Evolutionary conservation across 116 monocot genomes (phyloP).

Genomic region (Posidonia oceanica): DNA sequence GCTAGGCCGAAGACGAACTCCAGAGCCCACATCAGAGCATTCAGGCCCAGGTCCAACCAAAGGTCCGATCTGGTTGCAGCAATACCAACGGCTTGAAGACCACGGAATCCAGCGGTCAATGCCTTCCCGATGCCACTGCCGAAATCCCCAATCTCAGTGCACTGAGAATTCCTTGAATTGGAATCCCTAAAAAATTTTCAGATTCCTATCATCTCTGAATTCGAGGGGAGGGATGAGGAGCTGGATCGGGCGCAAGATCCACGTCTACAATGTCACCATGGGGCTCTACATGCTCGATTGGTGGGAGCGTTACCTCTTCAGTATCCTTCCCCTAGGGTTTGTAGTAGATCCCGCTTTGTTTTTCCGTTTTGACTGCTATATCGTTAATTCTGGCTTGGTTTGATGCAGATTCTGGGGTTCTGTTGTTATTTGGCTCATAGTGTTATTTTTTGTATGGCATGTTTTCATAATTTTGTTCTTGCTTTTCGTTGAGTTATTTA

Average conservation of each 20-base stretch:
- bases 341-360: neutral
- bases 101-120: too few relatives aligned
- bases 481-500: too few relatives aligned
- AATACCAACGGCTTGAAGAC: too few relatives aligned
- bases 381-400: neutral
- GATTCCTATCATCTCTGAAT: neutral
- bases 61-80: too few relatives aligned
- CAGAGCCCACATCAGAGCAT: too few relatives aligned
- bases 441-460: neutral
- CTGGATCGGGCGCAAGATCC: slow-evolving; percentile 21
- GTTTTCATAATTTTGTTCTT: neutral
- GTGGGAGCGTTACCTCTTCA: slow-evolving; percentile 25
- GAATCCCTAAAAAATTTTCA: neutral
- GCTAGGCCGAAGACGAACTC: too few relatives aligned
- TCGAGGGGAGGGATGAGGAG: slow-evolving; percentile 11
- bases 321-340: slow-evolving; percentile 15
- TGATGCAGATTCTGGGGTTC: neutral
- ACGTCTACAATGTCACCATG: slow-evolving; percentile 25
- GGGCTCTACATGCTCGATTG: slow-evolving; percentile 27
- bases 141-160: neutral
- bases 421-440: too few relatives aligned
- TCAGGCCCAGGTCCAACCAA: too few relatives aligned
- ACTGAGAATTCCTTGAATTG: neutral
- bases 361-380: neutral
- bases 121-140: too few relatives aligned